These are phyloP conservation scores for Diplocarpon mali DNA, from an alignment of 2,329 filamentous ascomycete species.

Conservation along the genomic window DNA sequence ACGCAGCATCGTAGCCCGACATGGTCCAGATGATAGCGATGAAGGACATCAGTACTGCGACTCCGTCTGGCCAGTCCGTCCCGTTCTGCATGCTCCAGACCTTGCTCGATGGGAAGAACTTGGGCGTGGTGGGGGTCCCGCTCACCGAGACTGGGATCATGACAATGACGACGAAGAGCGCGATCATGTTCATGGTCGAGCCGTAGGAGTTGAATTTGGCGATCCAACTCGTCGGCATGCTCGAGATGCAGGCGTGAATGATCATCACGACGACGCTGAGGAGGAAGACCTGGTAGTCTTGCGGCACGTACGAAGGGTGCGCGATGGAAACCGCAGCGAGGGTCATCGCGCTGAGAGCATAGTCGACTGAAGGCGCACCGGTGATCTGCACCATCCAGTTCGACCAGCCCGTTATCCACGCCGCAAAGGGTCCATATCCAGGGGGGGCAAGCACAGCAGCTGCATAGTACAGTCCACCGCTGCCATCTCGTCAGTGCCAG, in stretches of 20 bases:
- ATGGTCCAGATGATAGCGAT: conserved; percentile 61
- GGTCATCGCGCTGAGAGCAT: conserved; percentile 58
- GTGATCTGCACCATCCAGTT: conserved; percentile 61
- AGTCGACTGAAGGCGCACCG: conserved; percentile 55
- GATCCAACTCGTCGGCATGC: conserved; percentile 60
- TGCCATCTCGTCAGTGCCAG: conserved; percentile 10
- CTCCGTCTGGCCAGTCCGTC: conserved; percentile 56
- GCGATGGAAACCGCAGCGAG: conserved; percentile 58
- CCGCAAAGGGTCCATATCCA: conserved; percentile 53
- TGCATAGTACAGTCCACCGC: conserved; percentile 64
- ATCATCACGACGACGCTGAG: conserved; percentile 57
- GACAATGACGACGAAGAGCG: conserved; percentile 54
- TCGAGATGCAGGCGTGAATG: conserved; percentile 55
- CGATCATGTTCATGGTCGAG: conserved; percentile 60
- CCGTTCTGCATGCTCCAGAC: conserved; percentile 60
- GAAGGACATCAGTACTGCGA: conserved; percentile 62
- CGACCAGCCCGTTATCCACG: conserved; percentile 60
- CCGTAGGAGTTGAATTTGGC: conserved; percentile 60
- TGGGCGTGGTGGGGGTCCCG: conserved; percentile 37
- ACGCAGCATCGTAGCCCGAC: conserved; percentile 56
- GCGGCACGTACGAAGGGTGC: conserved; percentile 53
- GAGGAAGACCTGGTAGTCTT: conserved; percentile 56
- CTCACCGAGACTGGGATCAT: conserved; percentile 49
- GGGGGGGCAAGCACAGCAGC: conserved; percentile 58
- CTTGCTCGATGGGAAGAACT: conserved; percentile 43